A percentile compares a stretch with the other conserved stretches of the same genome.
Conservation (phyloP, 495 filamentous ascomycete genomes). For the Parathielavia appendiculata region DNA sequence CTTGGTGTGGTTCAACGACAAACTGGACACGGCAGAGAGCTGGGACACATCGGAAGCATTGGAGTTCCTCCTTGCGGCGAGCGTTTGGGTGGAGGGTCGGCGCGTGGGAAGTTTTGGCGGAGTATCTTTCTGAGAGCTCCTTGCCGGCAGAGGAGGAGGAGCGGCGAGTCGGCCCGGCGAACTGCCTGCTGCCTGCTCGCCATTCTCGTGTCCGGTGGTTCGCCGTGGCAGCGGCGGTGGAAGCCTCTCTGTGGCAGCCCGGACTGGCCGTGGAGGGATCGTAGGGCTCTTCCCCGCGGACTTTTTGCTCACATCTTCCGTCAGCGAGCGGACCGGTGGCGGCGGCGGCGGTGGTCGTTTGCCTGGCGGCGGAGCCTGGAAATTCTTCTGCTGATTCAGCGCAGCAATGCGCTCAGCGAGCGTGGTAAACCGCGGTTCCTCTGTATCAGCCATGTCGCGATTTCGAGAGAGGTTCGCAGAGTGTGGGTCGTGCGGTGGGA, state of each 20-base stretch:
- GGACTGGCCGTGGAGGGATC: slow-evolving; percentile 35
- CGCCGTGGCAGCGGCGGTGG: slow-evolving; percentile 40
- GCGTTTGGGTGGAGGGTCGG: slow-evolving; percentile 33
- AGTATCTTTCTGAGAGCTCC: slow-evolving; percentile 31
- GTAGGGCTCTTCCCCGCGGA: slow-evolving; percentile 28
- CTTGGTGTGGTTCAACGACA: slow-evolving; percentile 34
- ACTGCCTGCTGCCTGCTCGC: background rate
- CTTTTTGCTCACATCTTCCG: slow-evolving; percentile 9
- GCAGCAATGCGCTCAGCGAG: slow-evolving; percentile 54
- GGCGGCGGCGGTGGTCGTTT: slow-evolving; percentile 48
- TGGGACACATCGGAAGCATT: slow-evolving; percentile 45
- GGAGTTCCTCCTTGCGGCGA: slow-evolving; percentile 38
- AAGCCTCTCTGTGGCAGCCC: slow-evolving; percentile 22
- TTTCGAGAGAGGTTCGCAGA: background rate
- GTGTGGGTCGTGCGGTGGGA: background rate
- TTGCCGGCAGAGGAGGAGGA: slow-evolving; percentile 39
- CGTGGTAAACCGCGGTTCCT: slow-evolving; percentile 50
- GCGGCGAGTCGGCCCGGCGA: slow-evolving; percentile 22
- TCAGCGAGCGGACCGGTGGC: slow-evolving; percentile 33
- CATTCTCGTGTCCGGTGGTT: slow-evolving; percentile 29
- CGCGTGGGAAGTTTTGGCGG: slow-evolving; percentile 41
- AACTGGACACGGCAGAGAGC: slow-evolving; percentile 39
- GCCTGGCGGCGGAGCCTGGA: slow-evolving; percentile 36
- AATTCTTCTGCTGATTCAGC: slow-evolving; percentile 49
- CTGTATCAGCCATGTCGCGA: slow-evolving; percentile 46